Conservation (phyloP, 2,329 filamentous ascomycete genomes). For the Lachnellula occidentalis region DNA sequence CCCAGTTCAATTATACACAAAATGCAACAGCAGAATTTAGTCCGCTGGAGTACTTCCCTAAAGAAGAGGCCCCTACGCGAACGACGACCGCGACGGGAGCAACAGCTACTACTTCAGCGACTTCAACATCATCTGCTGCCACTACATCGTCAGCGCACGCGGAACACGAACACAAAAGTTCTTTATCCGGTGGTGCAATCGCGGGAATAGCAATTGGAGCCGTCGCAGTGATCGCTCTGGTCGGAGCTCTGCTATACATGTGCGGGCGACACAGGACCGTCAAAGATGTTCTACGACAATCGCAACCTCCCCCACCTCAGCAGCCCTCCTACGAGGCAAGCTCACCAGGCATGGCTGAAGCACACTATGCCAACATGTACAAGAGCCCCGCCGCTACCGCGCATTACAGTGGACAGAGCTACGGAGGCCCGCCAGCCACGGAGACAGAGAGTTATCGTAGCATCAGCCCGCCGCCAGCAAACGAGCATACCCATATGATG, state of each 20-base stretch:
- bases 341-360: slow-evolving; percentile 15
- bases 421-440: neutral
- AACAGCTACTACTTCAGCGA: neutral
- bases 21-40: slow-evolving; percentile 47
- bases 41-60: slow-evolving; percentile 51
- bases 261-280: slow-evolving; percentile 33
- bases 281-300: slow-evolving; percentile 11
- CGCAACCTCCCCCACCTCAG: neutral
- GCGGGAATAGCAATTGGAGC: slow-evolving; percentile 53
- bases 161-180: slow-evolving; percentile 3
- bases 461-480: slow-evolving; percentile 13
- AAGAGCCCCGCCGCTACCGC: slow-evolving; percentile 7
- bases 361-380: slow-evolving; percentile 20
- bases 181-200: slow-evolving; percentile 43
- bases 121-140: neutral
- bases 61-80: slow-evolving; percentile 34
- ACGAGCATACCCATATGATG: slow-evolving; percentile 18
- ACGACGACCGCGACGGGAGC: slow-evolving; percentile 7
- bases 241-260: slow-evolving; percentile 43
- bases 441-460: slow-evolving; percentile 14
- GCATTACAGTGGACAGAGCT: slow-evolving; percentile 1
- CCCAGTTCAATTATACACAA: slow-evolving; percentile 43
- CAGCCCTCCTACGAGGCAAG: slow-evolving; percentile 19
- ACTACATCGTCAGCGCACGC: neutral
- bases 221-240: slow-evolving; percentile 36